A percentile compares a stretch with the other conserved stretches of the same genome.
Conservation (phyloP, 177 flowering plant genomes). For the Tripterygium wilfordii region DNA sequence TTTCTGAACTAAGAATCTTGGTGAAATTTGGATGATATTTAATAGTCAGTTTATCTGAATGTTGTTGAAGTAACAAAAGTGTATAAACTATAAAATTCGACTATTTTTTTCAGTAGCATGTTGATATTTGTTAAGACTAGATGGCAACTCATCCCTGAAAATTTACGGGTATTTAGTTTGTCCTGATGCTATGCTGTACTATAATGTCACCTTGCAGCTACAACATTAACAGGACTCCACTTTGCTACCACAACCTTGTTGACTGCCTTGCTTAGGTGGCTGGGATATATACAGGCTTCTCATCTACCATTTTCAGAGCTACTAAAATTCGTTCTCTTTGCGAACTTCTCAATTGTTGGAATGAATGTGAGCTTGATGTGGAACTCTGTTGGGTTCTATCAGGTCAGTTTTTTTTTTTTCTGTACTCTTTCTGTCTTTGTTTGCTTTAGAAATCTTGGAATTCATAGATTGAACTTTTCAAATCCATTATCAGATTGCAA, state of each 20-base stretch:
- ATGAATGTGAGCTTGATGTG: conserved; percentile 88
- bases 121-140: too few species aligned
- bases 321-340: conserved; percentile 62
- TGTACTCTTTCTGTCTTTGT: not conserved
- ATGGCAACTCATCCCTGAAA: too few species aligned
- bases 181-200: not conserved
- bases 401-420: conserved; percentile 30
- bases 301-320: conserved; percentile 69
- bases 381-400: conserved; percentile 89
- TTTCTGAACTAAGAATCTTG: too few species aligned
- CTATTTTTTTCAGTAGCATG: too few species aligned
- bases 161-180: too few species aligned
- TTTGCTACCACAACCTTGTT: conserved; percentile 71
- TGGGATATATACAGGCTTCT: conserved; percentile 64
- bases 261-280: conserved; percentile 56
- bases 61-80: too few species aligned
- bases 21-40: too few species aligned
- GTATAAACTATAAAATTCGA: too few species aligned
- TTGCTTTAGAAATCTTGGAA: not conserved
- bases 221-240: conserved; percentile 80
- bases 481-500: conserved; percentile 95
- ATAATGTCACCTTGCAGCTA: conserved; percentile 45
- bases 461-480: too few species aligned
- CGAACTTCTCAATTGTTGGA: conserved; percentile 81
- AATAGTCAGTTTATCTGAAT: too few species aligned